Evolutionary conservation across 1,284 basidiomycete species (phyloP), one percentile per base, ranked within the genome.

Genomic region (Stereum hirsutum): DNA sequence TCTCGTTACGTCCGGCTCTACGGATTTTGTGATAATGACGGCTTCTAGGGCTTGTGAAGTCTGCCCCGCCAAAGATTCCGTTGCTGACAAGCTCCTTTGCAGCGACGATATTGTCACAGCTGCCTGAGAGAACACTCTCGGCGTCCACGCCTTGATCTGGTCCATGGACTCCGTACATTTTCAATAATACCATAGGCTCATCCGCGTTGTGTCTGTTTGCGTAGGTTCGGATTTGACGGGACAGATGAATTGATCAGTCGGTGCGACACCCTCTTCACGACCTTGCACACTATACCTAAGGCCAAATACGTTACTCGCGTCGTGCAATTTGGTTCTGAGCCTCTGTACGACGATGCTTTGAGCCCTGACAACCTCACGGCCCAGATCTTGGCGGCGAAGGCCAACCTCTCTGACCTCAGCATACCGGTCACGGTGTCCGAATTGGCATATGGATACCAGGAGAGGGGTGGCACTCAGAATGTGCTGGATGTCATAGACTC

Each of bases 101-200:
- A 82, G 82, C 47, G 69, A 89, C 54, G 69, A 85, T 49, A 59
- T 88, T 39, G 67, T 89, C 20, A 68, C 81, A 27, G 83, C 85
- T 21, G 85, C 86, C 4, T 87, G 81, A 78, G 59, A 66, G 12
- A 75, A 77, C 34, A 69, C 74, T 4, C 58, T 89, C 17, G 85
- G 86, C 33, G 74, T 89, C 4, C 82, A 87, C 49, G 78, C 81
- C 20, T 62, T 88, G 14, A 74, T 88, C 45, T 89, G 82, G 81
- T 81, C 52, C 51, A 69, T 53, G 17, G 23, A 19, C 28, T 5
- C 49, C 25, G 19, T 14, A 27, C 34, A n/a, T 41, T 28, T 25
- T 34, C 14, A 19, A 6, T 5, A 5, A 27, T 25, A 23, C n/a
- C 12, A 11, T 14, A n/a, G 30, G 19, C 39, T 31, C 12, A 28